Evolutionary conservation across 805 yeast genomes (phyloP).

Genomic region (Komagataella kurtzmanii): DNA sequence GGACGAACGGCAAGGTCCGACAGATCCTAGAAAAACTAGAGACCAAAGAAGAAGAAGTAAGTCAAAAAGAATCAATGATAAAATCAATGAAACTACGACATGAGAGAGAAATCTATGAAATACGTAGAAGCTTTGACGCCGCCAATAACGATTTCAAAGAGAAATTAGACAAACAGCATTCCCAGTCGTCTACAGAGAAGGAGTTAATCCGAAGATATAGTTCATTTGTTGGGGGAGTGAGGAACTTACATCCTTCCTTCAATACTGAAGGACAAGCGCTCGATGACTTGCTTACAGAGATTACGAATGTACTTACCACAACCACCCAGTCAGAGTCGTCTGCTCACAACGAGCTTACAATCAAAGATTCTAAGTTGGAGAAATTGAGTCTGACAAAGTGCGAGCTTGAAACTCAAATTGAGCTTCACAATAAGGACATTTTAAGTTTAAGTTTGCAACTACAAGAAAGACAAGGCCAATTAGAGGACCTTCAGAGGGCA

Average conservation of each 20-base stretch:
- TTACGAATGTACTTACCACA: not conserved
- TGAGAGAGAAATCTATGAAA: not conserved
- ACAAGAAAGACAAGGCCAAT: not conserved
- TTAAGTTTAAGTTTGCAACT: not conserved
- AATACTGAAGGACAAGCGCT: not conserved
- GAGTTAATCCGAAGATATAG: not conserved
- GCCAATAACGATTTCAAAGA: not conserved
- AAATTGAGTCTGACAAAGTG: not conserved
- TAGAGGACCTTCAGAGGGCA: not conserved
- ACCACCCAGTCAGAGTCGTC: not conserved
- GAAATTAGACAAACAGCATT: not conserved
- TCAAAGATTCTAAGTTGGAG: not conserved
- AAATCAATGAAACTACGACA: not conserved
- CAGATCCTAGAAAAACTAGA: not conserved
- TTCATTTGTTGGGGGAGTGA: not conserved
- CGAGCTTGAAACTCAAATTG: not conserved
- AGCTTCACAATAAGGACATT: not conserved
- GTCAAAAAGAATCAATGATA: not conserved
- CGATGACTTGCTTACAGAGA: not conserved
- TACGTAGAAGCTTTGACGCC: not conserved
- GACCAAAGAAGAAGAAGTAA: not conserved
- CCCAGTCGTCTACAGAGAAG: not conserved
- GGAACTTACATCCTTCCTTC: not conserved
- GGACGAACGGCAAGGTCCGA: not conserved
- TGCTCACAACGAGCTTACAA: not conserved